Conservation (phyloP, 2,329 filamentous ascomycete genomes). For the Dichotomopilus funicola region DNA sequence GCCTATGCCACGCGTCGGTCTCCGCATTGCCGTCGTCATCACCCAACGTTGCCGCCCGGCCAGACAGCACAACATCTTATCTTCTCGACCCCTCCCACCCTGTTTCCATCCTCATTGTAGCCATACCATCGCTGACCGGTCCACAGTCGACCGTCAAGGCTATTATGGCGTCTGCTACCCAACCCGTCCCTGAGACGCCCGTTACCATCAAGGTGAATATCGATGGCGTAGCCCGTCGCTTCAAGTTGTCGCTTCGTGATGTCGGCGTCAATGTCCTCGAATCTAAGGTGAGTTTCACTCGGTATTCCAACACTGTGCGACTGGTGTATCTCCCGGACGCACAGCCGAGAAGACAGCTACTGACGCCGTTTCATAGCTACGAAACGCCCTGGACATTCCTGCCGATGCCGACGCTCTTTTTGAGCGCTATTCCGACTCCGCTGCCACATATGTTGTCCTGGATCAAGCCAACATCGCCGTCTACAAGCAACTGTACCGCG, state of each 20-base stretch:
- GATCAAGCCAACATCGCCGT: slow-evolving; percentile 71
- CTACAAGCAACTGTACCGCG: slow-evolving; percentile 95
- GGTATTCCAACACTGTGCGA: not conserved
- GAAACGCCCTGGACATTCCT: slow-evolving; percentile 59
- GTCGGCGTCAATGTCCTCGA: slow-evolving; percentile 69
- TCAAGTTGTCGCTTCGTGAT: slow-evolving; percentile 85
- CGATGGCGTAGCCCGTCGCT: slow-evolving; percentile 68
- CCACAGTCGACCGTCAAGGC: slow-evolving; percentile 3
- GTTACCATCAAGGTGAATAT: slow-evolving; percentile 83
- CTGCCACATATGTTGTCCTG: slow-evolving; percentile 70
- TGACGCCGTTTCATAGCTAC: slow-evolving; percentile 48
- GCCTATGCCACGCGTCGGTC: slow-evolving; percentile 11
- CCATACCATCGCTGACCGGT: not conserved
- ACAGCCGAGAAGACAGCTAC: slow-evolving; percentile 5
- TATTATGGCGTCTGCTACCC: slow-evolving; percentile 33
- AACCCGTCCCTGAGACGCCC: slow-evolving; percentile 54
- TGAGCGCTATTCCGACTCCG: slow-evolving; percentile 94
- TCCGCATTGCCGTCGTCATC: slow-evolving; percentile 11
- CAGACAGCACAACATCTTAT: not conserved
- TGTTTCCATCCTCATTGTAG: not conserved
- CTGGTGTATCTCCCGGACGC: not conserved
- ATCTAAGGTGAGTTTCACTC: slow-evolving; percentile 63
- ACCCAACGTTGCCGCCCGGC: not conserved
- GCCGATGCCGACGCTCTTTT: slow-evolving; percentile 58
- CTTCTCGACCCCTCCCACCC: not conserved